Base-by-base conservation (phyloP, 208 protist species). In the Strigomonas culicis region DNA sequence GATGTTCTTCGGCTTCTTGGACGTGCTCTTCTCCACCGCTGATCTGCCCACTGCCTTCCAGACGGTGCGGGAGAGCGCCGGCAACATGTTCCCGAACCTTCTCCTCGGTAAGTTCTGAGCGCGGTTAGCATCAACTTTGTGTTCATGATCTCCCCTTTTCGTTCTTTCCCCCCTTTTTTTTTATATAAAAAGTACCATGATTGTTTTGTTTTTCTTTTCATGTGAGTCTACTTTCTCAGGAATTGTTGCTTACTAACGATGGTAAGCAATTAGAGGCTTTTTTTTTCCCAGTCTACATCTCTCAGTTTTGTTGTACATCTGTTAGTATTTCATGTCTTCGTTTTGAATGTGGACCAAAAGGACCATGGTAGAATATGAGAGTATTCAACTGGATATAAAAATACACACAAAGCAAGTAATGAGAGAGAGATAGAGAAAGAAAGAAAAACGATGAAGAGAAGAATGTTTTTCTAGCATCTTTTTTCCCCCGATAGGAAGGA, bases 1-100 rank as follows among this genome's bases (percentile, higher is more conserved):
- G 90, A 70, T 98, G 41, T 84, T 95, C 63, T 97, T 98, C 63
- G 94, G 88, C n/a, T 84, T 96, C 66, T 73, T 85, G 7, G 89
- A 98, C 68, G 65, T 80, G 46, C 64, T 97, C 58, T 76, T 30
- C 68, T 92, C 84, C 34, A 98, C 90, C 10, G 62, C 97, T 17
- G 90, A 97, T 66, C 66, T 91, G 3, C 28, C 79, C 30, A 93
- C 86, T 0, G 53, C 90, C 39, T 82, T 68, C 59, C 56, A 89
- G 1, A 96, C 92, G 7, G 68, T 94, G 24, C 24, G 60, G 57
- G 84, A 84, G 51, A 90, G 79, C 47, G 82, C 78, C 0, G 70
- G 77, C 8, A 80, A 82, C 64, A 90, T 94, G 82, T 69, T 93
- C 27, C 58, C 53, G 11, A 94, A 93, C 64, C 53, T 87, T 19